A percentile compares a stretch with the other conserved stretches of the same genome.
Evolutionary conservation across 805 yeast genomes (phyloP).

Genomic region (Diddensiella transvaalensis): DNA sequence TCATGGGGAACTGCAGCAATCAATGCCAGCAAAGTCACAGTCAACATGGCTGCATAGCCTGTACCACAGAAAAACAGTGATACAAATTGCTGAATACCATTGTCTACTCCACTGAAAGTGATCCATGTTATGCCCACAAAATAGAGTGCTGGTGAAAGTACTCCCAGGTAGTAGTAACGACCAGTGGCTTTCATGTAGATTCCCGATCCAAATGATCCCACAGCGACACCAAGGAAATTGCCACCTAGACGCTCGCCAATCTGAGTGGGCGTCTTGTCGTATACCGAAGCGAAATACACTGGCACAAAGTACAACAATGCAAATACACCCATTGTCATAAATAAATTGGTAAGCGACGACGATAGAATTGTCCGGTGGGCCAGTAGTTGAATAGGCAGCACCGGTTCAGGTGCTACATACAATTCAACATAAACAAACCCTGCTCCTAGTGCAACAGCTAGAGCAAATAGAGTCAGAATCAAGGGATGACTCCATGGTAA

Average conservation of each 20-base stretch:
- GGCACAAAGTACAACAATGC: conserved; percentile 69
- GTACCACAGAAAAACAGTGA: conserved; percentile 54
- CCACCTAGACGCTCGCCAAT: conserved; percentile 49
- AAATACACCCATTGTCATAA: conserved; percentile 64
- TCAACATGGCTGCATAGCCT: conserved; percentile 63
- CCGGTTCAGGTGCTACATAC: conserved; percentile 56
- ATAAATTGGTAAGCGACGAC: conserved; percentile 66
- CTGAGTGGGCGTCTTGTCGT: conserved; percentile 49
- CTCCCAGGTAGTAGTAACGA: conserved; percentile 49
- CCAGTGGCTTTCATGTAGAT: conserved; percentile 65
- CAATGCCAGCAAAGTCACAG: conserved; percentile 68
- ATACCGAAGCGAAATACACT: conserved; percentile 55
- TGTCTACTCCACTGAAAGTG: not conserved
- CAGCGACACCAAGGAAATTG: conserved; percentile 64
- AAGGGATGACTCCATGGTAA: conserved; percentile 44
- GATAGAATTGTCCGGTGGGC: conserved; percentile 57
- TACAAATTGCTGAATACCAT: conserved; percentile 37
- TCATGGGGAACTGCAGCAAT: conserved; percentile 68
- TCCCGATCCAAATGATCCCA: conserved; percentile 67
- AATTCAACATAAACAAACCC: conserved; percentile 52
- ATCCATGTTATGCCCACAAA: conserved; percentile 45
- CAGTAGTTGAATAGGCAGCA: conserved; percentile 60
- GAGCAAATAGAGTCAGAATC: conserved; percentile 36
- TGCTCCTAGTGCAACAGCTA: conserved; percentile 35
- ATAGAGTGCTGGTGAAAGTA: conserved; percentile 41